Evolutionary conservation across 2,329 filamentous ascomycete species (phyloP), one percentile per base, ranked within the genome.

Genomic region (Aspergillus tanneri): DNA sequence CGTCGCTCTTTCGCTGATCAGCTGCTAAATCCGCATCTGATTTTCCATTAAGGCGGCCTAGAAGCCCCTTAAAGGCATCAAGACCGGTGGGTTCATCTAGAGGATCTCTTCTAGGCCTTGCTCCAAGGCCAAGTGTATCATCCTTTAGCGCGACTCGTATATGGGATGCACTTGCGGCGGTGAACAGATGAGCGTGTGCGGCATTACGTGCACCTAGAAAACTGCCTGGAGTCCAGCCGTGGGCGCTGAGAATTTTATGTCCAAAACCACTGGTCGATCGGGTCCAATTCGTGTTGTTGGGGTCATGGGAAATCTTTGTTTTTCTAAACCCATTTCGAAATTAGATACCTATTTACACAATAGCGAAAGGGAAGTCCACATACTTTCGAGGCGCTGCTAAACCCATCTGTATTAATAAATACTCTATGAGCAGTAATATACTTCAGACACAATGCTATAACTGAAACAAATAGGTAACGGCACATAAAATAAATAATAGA

Each of bases 271-370:
- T 81, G 56, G 86, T 88, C 66, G 91, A 86, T 62, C 86, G 85
- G 47, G 86, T 85, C 93, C 93, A 99, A 78, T 82, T 84, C 39
- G 89, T 96, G 71, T 97, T 99, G 74, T 97, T 96, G 6, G 93
- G 93, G 72, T 99, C 93, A 67, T 87, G 80, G 57, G 86, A 87
- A 65, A 97, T 84, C 73, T 92, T 95, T 39, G 78, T 78, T 60
- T 74, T 77, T 61, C 80, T 83, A 59, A 57, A 51, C n/a, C n/a
- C n/a, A n/a, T n/a, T n/a, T n/a, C n/a, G n/a, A n/a, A n/a, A n/a
- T n/a, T n/a, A n/a, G n/a, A n/a, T n/a, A n/a, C n/a, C n/a, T n/a
- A n/a, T n/a, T n/a, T n/a, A n/a, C n/a, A n/a, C n/a, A 23, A 21
- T n/a, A 18, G 10, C 22, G 28, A 9, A 5, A n/a, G 43, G 49